These are phyloP conservation scores for Corrigiola litoralis DNA, from an alignment of 179 eudicot genomes.

Conservation along the genomic window DNA sequence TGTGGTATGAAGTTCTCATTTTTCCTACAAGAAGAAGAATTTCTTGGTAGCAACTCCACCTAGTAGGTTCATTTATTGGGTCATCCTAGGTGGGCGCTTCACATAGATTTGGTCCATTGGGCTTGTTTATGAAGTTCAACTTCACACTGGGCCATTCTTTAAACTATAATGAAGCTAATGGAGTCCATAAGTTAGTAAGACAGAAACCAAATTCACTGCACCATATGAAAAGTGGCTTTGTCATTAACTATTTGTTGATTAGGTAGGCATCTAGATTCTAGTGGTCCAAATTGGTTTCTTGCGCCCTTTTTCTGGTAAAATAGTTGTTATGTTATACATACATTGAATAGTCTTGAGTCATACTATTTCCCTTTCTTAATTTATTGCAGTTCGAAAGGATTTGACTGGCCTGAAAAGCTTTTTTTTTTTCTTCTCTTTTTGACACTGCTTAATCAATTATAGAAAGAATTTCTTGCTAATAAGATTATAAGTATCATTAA, in stretches of 20 bases:
- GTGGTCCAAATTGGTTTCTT: constrained; percentile 10
- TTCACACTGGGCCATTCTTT: constrained; percentile 5
- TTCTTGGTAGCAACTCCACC: too few species aligned
- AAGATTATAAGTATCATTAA: too few species aligned
- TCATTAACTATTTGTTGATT: constrained; percentile 6
- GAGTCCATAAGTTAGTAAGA: background rate
- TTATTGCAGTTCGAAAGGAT: background rate
- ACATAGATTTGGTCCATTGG: constrained; percentile 7
- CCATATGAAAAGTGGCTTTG: constrained; percentile 6
- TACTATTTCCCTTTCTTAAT: background rate
- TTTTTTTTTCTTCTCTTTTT: background rate
- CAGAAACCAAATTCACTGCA: constrained; percentile 10
- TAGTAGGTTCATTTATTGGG: too few species aligned
- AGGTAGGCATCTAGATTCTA: constrained; percentile 3
- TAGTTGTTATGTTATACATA: too few species aligned
- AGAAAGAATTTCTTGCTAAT: too few species aligned
- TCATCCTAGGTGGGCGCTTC: background rate
- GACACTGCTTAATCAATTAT: too few species aligned
- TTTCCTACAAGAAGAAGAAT: too few species aligned
- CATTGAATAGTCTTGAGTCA: background rate
- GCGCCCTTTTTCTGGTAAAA: constrained; percentile 11
- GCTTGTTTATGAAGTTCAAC: background rate
- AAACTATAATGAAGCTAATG: background rate
- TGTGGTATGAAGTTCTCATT: too few species aligned
- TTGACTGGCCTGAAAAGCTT: background rate